These are phyloP conservation scores for Gossypium arboreum DNA, from an alignment of 345 rosid species.

Conservation along the genomic window DNA sequence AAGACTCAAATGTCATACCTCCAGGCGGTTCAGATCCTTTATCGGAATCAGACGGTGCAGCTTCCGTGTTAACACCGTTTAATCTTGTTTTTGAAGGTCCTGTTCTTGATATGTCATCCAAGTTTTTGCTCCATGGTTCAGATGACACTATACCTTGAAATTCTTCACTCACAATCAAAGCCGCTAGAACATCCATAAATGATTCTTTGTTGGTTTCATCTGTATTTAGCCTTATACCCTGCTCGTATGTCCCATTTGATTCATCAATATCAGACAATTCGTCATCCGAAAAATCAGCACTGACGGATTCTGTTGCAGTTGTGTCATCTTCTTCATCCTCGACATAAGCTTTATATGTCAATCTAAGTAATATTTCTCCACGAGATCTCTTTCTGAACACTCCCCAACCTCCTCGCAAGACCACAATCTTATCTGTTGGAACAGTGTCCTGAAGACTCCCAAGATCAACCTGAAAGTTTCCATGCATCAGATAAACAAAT, in stretches of 20 bases:
- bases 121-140: conserved; percentile 59
- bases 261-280: conserved; percentile 72
- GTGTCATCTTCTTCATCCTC: conserved; percentile 96
- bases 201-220: conserved; percentile 62
- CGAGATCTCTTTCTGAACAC: conserved; percentile 61
- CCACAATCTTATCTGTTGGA: conserved; percentile 78
- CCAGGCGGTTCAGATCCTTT: conserved; percentile 30
- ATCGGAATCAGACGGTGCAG: conserved; percentile 30
- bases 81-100: conserved; percentile 34
- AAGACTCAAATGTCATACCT: conserved; percentile 26
- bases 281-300: conserved; percentile 62
- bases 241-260: conserved; percentile 34
- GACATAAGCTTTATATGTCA: conserved; percentile 92
- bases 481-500: conserved; percentile 23
- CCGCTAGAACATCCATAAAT: conserved; percentile 92
- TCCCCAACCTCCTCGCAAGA: conserved; percentile 77
- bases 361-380: conserved; percentile 84
- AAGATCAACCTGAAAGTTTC: conserved; percentile 60
- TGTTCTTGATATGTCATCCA: conserved; percentile 36
- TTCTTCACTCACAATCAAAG: conserved; percentile 89
- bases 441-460: conserved; percentile 87
- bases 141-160: conserved; percentile 96
- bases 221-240: conserved; percentile 28
- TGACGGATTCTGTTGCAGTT: conserved; percentile 34
- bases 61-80: conserved; percentile 27